Base-by-base conservation (phyloP, 805 yeast genomes). In the Saccharomycopsis microspora region DNA sequence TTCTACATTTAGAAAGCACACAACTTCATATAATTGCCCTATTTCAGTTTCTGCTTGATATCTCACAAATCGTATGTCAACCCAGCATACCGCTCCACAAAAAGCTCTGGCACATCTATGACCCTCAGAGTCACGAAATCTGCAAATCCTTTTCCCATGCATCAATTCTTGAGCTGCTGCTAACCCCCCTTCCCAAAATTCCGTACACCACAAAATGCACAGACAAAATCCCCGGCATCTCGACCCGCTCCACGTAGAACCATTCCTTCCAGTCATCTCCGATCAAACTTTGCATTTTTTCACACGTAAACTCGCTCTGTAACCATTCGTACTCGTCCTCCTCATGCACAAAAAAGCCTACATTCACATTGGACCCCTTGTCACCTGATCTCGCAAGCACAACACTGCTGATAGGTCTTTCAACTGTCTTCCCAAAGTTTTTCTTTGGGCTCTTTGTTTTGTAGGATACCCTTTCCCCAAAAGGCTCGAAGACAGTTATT, bases 131-230 rank as follows among this genome's bases (percentile, higher is more conserved):
- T 44, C 7, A 54, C 41, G 42, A 43, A 54, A 28, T 54, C 57
- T 11, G 51, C 42, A 37, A 54, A 45, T 5, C 57, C 57, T 42
- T 54, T 54, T 29, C 57, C 57, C 34, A 54, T 41, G 8, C 43
- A 37, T 54, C 57, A 5, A 54, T 4, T 36, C 57, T 42, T 5
- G 56, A 29, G 11, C 48, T 39, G 4, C 57, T 54, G 37, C 56
- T 51, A 4, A 54, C 55, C 5, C 57, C 57, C 2, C 57, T 42
- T 9, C 52, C 57, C 30, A 54, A 41, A 34, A 54, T 51, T 4
- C 55, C 57, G 37, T 54, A 50, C 7, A 54, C 55, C 28, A 54
- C 55, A 50, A 54, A 54, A 39, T 54, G 57, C 9, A 54, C 57
- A 6, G 57, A 57, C 19, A 28, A 28, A 39, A 54, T 54, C 11